Evolutionary conservation across 495 filamentous ascomycete species (phyloP), one percentile per base, ranked within the genome.

Genomic region (Penicillium manginii): DNA sequence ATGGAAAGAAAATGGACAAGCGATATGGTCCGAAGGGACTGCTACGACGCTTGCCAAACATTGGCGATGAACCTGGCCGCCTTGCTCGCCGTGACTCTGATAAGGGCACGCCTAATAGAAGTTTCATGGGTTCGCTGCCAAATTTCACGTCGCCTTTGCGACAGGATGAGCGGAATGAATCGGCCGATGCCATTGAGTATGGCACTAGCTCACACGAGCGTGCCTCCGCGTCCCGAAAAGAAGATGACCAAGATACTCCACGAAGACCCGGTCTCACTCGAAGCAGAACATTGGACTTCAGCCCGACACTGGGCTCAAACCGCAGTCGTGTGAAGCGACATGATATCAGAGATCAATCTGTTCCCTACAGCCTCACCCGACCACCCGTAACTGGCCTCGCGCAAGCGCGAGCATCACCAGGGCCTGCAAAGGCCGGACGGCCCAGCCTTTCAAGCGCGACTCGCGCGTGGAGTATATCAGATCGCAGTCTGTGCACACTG

Each of bases 401-500:
- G 57, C 73, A 69, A 55, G 71, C 74, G 29, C 73, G 75, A 52
- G 77, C 66, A 50, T 81, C 63, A 37, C 68, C 58, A 43, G 69
- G 53, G 55, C 68, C 65, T 51, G 54, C 66, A 21, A 46, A 54
- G 10, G 53, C 59, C 9, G 62, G 61, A 23, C 63, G 69, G 32
- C 61, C 62, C n/a, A 45, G 58, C 9, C 35, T 76, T 5, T 60
- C 73, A 1, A 63, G 63, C 18, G 63, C 67, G 11, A 66, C 68
- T 26, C 69, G 73, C n/a, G 63, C 72, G 23, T 80, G 91, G 91
- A 90, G 87, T 57, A 90, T 93, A 59, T 84, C 88, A 39, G 83
- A 89, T 64, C 81, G 80, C 59, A 79, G 71, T 50, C 57, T 80
- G 10, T 70, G 74, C 15, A 69, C 62, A 19, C 73, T 68, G 1